phyloP scores from a whole-genome alignment of 2,329 filamentous ascomycete species.

The Alternaria gaisen region DNA sequence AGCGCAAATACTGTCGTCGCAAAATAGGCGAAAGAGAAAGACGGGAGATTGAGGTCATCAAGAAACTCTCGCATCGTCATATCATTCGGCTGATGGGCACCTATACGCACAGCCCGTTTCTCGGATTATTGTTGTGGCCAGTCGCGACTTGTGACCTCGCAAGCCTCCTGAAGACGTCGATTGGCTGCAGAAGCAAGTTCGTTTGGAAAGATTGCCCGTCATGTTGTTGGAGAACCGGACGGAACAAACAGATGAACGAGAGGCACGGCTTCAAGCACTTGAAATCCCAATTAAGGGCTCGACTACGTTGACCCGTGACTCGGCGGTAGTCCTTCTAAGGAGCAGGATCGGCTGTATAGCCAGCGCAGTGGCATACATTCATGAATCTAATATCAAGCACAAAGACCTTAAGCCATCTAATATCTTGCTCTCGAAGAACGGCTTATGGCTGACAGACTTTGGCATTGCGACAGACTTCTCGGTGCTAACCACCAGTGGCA shows the following conservation, averaged over 20 bases:
- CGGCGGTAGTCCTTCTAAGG: rapidly evolving
- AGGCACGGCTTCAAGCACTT: too few species aligned
- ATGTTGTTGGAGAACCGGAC: too few species aligned
- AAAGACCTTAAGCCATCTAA: neutral
- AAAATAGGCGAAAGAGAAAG: neutral
- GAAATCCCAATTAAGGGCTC: too few species aligned
- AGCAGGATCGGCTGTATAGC: neutral
- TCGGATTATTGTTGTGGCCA: neutral
- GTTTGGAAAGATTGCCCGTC: neutral
- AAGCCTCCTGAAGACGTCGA: neutral
- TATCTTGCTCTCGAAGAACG: rapidly evolving
- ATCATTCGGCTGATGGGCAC: rapidly evolving
- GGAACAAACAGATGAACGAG: neutral
- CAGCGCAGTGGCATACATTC: neutral
- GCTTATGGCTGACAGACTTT: neutral
- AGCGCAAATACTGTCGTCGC: too few species aligned
- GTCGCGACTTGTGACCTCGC: neutral
- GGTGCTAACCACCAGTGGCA: too few species aligned
- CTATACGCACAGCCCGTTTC: rapidly evolving
- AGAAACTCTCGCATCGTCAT: neutral
- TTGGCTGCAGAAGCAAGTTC: neutral
- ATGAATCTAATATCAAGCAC: neutral
- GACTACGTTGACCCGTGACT: neutral
- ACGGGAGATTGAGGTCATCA: neutral
- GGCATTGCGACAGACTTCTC: too few species aligned